phyloP scores from a whole-genome alignment of 2,329 filamentous ascomycete species.

The Samsoniella hepiali region DNA sequence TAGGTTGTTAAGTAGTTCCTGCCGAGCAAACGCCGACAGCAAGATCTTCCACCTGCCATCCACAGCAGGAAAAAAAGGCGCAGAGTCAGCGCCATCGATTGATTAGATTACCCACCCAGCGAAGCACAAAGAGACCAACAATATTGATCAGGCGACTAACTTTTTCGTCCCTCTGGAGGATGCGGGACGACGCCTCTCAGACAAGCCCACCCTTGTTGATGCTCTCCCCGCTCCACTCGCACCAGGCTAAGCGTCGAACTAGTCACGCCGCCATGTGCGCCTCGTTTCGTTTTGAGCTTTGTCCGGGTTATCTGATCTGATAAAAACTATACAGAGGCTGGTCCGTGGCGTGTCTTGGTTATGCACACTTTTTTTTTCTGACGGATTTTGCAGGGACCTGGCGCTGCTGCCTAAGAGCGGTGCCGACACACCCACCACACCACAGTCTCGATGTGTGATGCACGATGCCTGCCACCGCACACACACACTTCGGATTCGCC shows the following conservation, averaged over 20 bases:
- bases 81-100: conserved; percentile 7
- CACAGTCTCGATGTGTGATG: not conserved
- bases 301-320: conserved; percentile 15
- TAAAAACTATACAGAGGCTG: not conserved
- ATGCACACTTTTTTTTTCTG: not conserved
- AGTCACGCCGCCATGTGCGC: not conserved
- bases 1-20: not conserved
- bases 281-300: conserved; percentile 8
- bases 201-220: not conserved
- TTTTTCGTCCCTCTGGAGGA: not conserved
- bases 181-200: not conserved
- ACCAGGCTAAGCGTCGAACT: not conserved
- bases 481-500: conserved; percentile 1
- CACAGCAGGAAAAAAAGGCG: not conserved
- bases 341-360: not conserved
- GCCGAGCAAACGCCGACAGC: not conserved
- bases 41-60: not conserved
- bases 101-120: conserved; percentile 16
- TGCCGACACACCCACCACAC: too few relatives aligned
- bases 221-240: conserved; percentile 4
- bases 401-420: not conserved
- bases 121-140: not conserved
- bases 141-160: conserved; percentile 6
- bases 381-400: not conserved
- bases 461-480: not conserved